phyloP scores from a whole-genome alignment of 805 yeast genomes.

The Metschnikowia kunwiensis region DNA sequence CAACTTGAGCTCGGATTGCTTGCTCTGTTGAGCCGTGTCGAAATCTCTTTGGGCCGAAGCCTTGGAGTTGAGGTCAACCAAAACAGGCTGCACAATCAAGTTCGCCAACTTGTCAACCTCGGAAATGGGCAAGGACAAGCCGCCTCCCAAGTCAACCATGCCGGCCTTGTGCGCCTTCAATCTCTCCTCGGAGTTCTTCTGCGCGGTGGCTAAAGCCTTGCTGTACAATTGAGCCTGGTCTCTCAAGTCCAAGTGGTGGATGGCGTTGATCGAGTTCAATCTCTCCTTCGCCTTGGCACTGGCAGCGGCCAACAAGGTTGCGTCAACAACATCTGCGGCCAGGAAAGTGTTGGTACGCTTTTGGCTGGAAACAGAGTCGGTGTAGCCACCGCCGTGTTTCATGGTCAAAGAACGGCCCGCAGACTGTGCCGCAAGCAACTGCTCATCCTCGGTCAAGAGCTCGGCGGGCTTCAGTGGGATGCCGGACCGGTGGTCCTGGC shows the following conservation, averaged over 20 bases:
- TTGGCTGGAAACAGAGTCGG: constrained; percentile 26
- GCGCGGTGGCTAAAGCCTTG: constrained; percentile 75
- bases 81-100: constrained; percentile 76
- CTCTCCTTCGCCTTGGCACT: constrained; percentile 44
- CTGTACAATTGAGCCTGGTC: constrained; percentile 57
- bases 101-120: constrained; percentile 82
- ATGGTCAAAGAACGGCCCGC: constrained; percentile 58
- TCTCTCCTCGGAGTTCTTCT: constrained; percentile 60
- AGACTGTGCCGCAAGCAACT: constrained; percentile 51
- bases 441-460: constrained; percentile 40
- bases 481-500: constrained; percentile 41
- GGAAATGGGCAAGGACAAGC: constrained; percentile 66
- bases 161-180: constrained; percentile 48
- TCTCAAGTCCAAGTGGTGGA: constrained; percentile 32
- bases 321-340: constrained; percentile 45
- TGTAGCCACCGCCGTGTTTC: constrained; percentile 30
- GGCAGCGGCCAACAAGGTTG: constrained; percentile 48
- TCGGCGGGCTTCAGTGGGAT: constrained; percentile 25
- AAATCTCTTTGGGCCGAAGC: constrained; percentile 66
- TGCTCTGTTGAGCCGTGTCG: constrained; percentile 33
- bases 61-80: constrained; percentile 65
- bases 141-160: constrained; percentile 78
- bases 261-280: constrained; percentile 29
- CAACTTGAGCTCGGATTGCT: constrained; percentile 33
- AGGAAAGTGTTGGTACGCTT: constrained; percentile 33